These are phyloP conservation scores for Myxozyma udenii DNA, from an alignment of 805 yeast genomes.

Conservation along the genomic window DNA sequence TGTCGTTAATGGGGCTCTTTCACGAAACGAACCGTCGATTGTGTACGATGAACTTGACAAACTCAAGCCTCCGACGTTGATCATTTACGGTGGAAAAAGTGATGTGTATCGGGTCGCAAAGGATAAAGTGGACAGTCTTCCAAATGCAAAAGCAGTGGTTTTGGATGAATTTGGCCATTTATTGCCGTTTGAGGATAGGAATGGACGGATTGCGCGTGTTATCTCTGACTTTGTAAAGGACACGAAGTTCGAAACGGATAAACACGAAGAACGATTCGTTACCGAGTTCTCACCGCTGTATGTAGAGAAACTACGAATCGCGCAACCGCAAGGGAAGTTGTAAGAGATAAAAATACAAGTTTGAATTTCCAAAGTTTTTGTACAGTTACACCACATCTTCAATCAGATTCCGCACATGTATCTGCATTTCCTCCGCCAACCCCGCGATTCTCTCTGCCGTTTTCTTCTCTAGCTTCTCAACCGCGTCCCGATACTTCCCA, in stretches of 20 bases:
- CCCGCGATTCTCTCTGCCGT: too few species aligned
- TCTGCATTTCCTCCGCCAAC: too few species aligned
- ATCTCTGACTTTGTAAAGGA: conserved; percentile 5
- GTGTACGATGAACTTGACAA: conserved; percentile 3
- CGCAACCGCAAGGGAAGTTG: background rate
- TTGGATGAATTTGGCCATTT: conserved; percentile 9
- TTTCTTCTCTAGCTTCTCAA: too few species aligned
- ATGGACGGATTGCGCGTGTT: conserved; percentile 8
- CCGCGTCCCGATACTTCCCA: too few species aligned
- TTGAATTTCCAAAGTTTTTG: background rate
- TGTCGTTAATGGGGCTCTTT: background rate
- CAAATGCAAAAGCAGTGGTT: conserved; percentile 5
- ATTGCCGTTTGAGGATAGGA: conserved; percentile 15
- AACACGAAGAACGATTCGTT: background rate
- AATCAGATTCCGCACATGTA: too few species aligned
- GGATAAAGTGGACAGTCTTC: background rate
- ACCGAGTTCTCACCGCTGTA: conserved; percentile 3
- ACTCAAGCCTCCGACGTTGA: conserved; percentile 7
- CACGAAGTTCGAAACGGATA: background rate
- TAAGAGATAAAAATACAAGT: background rate
- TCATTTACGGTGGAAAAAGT: conserved; percentile 7
- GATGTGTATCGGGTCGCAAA: background rate
- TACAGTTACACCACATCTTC: too few species aligned
- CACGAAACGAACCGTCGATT: background rate
- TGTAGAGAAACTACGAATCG: background rate